Base-by-base conservation (phyloP, 169 alveolate genomes). In the Neospora caninum region DNA sequence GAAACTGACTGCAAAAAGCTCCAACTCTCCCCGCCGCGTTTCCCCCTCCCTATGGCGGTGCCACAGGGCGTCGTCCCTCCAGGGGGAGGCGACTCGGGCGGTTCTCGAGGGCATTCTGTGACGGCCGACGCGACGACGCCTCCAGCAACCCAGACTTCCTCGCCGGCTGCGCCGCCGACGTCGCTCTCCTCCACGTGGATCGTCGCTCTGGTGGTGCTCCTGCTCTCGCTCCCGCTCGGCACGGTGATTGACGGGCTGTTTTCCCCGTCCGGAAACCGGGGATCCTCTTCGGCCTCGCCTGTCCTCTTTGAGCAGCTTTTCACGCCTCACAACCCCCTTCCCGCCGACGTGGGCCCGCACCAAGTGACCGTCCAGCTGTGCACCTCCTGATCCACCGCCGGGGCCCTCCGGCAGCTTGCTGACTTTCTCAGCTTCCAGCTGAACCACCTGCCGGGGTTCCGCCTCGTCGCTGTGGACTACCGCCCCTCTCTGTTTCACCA, bases 311-410 rank as follows among this genome's bases (percentile, higher is more conserved):
- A 49, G 25, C 64, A 78, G 93, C 84, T 93, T 54, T 39, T 93
- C 38, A 86, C 49, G 89, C 84, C 95, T 13, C 87, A 93, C 84
- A 93, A 93, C 64, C 95, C 93, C 9, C 88, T 93, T 38, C 93
- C 93, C 0, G 38, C 39, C 18, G 89, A 20, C 39, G 53, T 93
- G 20, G 34, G 78, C 22, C 89, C 89, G 31, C 86, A 93, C 34
- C 93, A 93, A 42, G 82, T 93, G n/a, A 93, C 95, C 27, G 83
- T 93, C 38, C 95, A 93, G 80, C 73, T 67, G 43, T 93, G 95
- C 69, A 39, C 53, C 0, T 93, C 95, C 70, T 93, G 95, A 93
- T 89, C 93, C 0, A 0, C 91, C 9, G 95, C 93, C 18, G 93
- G 91, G 0, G 93, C 93, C 25, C 86, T 93, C 73, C 80, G 87